Base-by-base conservation (phyloP, 169 alveolate genomes). In the Plasmodium berghei region DNA sequence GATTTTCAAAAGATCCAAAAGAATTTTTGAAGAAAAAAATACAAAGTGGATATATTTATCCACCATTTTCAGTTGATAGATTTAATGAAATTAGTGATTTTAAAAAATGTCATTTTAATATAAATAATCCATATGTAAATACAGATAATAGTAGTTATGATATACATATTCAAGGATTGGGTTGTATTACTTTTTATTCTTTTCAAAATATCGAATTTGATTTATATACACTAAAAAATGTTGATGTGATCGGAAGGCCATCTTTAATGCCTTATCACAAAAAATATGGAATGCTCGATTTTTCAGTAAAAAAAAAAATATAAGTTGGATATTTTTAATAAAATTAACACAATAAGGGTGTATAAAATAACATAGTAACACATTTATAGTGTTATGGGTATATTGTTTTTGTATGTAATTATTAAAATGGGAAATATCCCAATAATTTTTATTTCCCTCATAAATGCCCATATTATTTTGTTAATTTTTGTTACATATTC, bases 171-270 rank as follows among this genome's bases (percentile, higher is more conserved):
- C 91, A 86, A 49, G 91, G 91, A 8, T 12, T 86, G 73, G 91
- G 91, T 5, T 71, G 49, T 62, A 86, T 86, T 52, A 86, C 91
- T n/a, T 86, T 86, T 86, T 86, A 86, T 56, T 56, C 91, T 14
- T 86, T 86, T 86, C 67, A 70, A 62, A 86, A 18, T 14, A 46
- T 86, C 5, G 91, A 86, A 46, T 86, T 86, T 48, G 34, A 86
- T 59, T 71, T 86, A 45, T 59, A 71, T 62, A 86, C 91, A n/a
- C 54, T 86, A 14, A 86, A 86, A 70, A 86, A 71, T 71, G 91
- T 86, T 5, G 91, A 86, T 24, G 91, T 86, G 1, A 59, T 71
- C 9, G 28, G 62, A n/a, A 69, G 87, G 28, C 54, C 52, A 1
- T 86, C 91, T 42, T 40, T 86, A 18, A 45, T 86, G 87, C 87